Base-by-base conservation (phyloP, 2,329 filamentous ascomycete species). In the Reticulascus tulasneorum region DNA sequence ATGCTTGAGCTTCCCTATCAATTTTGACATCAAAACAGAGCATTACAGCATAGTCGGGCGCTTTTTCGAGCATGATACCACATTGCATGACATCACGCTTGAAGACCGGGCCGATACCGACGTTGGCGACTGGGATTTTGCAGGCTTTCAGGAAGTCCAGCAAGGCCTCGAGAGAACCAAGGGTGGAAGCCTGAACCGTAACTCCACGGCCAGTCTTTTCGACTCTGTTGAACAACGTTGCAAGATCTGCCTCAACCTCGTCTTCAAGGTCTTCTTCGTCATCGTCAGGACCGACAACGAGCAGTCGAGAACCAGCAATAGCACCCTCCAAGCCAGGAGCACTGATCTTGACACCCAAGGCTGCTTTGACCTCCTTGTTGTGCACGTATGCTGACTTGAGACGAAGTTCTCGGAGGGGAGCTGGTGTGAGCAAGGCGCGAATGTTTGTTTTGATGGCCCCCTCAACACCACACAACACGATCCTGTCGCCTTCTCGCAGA, bases 21-120 rank as follows among this genome's bases (percentile, higher is more conserved):
- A 98, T 87, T 71, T 96, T 97, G 66, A 98, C 93, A 61, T 98
- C 94, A 75, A 98, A 98, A 63, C 93, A 97, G 33, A 98, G 81
- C 93, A 98, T 98, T 59, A 97, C 87, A n/a, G 93, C 93, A 51
- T 83, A 94, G 58, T 98, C 90, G 48, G 88, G 88, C 12, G 83
- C 77, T 69, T 96, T 97, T 66, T 98, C 93, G 54, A 97, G 63
- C 93, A 98, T 98, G 50, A 87, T 85, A 55, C 88, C 90, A 70
- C 87, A 76, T 80, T 82, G 90, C 77, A 97, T 93, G 36, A 98
- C 86, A 64, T 98, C 93, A 54, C 93, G 87, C 73, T 96, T 96
- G 78, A 86, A 97, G 24, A 98, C 91, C 3, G 93, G 93, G 30
- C 93, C 93, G 54, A 98, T 97, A 41, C 88, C 91, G 46, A 98